Base-by-base conservation (phyloP, 495 filamentous ascomycete genomes). In the Xylaria longipes region DNA sequence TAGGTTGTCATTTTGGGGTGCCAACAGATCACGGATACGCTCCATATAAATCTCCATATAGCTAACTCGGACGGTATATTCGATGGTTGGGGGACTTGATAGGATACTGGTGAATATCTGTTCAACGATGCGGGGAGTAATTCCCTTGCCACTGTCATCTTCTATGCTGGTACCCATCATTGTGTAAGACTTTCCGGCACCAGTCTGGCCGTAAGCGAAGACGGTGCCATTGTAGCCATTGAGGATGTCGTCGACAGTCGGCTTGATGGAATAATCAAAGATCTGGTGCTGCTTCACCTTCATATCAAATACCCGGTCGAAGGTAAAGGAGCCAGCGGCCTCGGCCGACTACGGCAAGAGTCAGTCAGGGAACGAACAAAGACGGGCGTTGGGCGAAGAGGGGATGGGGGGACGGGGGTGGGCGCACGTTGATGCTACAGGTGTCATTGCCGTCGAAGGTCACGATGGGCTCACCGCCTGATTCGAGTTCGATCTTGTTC, bases 21-120 rank as follows among this genome's bases (percentile, higher is more conserved):
- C 90, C 71, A 99, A 79, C 31, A 99, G 84, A 90, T 99, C 96
- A 76, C 95, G 90, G 82, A 99, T 98, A 65, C 91, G 90, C 83
- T 99, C 96, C 96, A 99, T 99, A 84, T 99, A 99, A 71, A 99
- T 98, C 82, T 99, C 96, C 96, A 99, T 98, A 81, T 99, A 99
- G 78, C 94, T 97, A 70, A 99, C 96, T 62, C 93, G 89, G 45
- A 99, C 96, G 25, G 94, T 98, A 80, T 98, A 99, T 81, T 99
- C 96, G 79, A 99, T 98, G 73, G 94, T 97, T 71, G 90, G 91
- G 35, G 96, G 93, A 73, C 93, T 97, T 7, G 91, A 89, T 75
- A 97, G 82, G 77, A 99, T 98, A 77, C 93, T 97, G 73, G 92
- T 90, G 80, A 99, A 99, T 76, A 99, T 97, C 81, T 99, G 96